Conservation (phyloP, 73 alveolate species). For the Stentor roeselii region DNA sequence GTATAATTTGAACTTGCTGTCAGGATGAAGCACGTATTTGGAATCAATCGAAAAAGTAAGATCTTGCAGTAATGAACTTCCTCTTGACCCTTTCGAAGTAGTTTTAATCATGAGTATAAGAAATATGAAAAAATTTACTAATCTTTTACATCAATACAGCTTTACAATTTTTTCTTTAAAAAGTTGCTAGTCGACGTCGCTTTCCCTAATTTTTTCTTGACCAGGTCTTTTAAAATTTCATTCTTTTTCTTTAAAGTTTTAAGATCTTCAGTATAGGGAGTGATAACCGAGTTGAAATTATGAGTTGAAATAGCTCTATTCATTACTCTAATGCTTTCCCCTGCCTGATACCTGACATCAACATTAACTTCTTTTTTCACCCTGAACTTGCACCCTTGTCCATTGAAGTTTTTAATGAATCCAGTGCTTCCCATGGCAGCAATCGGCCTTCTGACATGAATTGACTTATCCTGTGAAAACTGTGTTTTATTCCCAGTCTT, state of each 20-base stretch:
- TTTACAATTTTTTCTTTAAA: no score
- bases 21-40: slow-evolving; percentile 4
- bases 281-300: background rate
- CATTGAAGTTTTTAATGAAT: background rate
- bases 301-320: slow-evolving; percentile 14
- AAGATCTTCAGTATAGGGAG: slow-evolving; percentile 18
- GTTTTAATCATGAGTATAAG: no score
- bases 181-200: no score
- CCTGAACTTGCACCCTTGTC: background rate
- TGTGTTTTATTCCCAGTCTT: no score
- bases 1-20: background rate
- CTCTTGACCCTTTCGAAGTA: no score
- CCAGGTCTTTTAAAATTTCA: background rate
- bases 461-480: background rate
- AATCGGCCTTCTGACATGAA: background rate
- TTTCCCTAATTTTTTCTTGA: no score
- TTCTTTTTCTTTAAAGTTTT: slow-evolving; percentile 1
- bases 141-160: no score
- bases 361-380: background rate
- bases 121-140: no score
- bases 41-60: no score
- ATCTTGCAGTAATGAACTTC: no score
- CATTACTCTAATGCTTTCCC: slow-evolving; percentile 3
- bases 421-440: background rate
- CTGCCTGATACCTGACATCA: slow-evolving; percentile 12